Conservation (phyloP, 176 grass and related monocot genomes). For the Themeda triandra region DNA sequence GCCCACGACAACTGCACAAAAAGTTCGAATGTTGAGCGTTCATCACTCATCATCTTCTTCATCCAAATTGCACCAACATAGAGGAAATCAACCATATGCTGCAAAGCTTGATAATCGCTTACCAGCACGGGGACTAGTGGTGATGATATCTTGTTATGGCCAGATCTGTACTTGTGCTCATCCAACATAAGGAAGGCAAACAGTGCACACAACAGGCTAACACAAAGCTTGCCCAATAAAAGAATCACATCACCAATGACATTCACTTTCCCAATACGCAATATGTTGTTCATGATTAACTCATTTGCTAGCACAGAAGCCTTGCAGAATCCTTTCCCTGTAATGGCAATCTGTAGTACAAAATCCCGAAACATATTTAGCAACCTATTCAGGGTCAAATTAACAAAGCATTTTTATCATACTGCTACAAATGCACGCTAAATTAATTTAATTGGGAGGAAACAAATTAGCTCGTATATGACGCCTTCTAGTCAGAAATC, state of each 20-base stretch:
- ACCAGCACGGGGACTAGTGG: slow-evolving; percentile 87
- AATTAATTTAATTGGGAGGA: not conserved
- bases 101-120: slow-evolving; percentile 5
- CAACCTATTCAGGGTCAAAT: not conserved
- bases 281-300: slow-evolving; percentile 93
- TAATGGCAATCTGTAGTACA: slow-evolving; percentile 71
- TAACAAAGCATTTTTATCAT: not conserved
- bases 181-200: slow-evolving; percentile 97
- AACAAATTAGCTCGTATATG: not conserved
- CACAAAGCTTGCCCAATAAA: slow-evolving; percentile 81
- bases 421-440: not conserved
- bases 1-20: slow-evolving; percentile 59
- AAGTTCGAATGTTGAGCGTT: not conserved
- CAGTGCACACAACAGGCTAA: slow-evolving; percentile 78
- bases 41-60: not conserved
- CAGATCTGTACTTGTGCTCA: slow-evolving; percentile 80
- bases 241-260: slow-evolving; percentile 87
- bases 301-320: slow-evolving; percentile 71
- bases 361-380: not conserved
- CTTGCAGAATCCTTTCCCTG: slow-evolving; percentile 90
- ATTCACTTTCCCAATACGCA: slow-evolving; percentile 94
- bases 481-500: not conserved
- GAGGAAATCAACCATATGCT: not conserved
- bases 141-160: slow-evolving; percentile 91
- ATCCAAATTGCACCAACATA: not conserved